Conservation (phyloP, 2,329 filamentous ascomycete species). For the Penicillium sp. region DNA sequence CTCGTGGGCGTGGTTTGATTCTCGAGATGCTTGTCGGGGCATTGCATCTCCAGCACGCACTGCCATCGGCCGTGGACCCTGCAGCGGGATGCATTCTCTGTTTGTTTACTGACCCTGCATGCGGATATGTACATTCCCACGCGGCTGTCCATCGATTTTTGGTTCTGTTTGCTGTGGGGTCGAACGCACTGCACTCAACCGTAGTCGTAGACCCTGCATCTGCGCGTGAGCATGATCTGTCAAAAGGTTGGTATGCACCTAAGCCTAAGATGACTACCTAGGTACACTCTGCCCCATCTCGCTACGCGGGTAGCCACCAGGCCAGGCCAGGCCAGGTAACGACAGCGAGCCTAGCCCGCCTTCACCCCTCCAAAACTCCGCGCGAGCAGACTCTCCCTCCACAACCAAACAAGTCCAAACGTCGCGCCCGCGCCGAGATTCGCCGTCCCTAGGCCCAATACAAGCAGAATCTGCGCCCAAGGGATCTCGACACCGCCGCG, state of each 20-base stretch:
- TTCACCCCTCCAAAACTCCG: neutral
- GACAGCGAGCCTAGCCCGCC: neutral
- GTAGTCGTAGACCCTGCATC: neutral
- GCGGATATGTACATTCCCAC: no score
- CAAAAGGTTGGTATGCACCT: neutral
- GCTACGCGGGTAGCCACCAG: neutral
- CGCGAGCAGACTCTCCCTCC: conserved; percentile 10
- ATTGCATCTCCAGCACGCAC: no score
- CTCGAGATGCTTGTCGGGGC: no score
- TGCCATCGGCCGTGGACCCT: no score
- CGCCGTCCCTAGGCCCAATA: neutral
- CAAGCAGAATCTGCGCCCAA: conserved; percentile 3
- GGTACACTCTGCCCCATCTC: neutral
- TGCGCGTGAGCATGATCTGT: neutral
- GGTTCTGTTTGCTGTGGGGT: neutral
- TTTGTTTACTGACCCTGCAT: no score
- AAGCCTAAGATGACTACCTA: no score
- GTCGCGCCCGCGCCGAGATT: conserved; percentile 19
- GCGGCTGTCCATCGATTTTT: no score
- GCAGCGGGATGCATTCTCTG: no score
- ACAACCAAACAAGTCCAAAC: conserved; percentile 23
- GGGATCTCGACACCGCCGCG: neutral
- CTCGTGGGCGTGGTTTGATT: no score
- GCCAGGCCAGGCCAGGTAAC: no score
- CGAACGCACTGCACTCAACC: no score